Evolutionary conservation across 495 filamentous ascomycete species (phyloP), one percentile per base, ranked within the genome.

Genomic region (Penicillium pulvis): DNA sequence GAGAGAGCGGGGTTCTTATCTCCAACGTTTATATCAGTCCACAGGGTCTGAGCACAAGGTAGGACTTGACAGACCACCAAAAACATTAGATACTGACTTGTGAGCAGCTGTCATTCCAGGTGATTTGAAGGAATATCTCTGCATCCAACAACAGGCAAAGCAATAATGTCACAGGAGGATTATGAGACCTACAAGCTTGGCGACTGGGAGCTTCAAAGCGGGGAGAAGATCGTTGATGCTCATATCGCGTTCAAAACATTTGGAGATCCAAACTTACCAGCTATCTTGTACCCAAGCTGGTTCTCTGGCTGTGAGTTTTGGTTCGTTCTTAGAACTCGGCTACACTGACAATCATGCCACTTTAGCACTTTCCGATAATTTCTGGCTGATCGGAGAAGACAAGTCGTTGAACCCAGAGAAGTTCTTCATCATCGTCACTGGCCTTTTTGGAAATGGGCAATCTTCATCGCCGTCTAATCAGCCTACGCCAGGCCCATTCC

Each of bases 361-460:
- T 31, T 26, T 55, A 17, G 80, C 63, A 1, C 83, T 89, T 55
- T 78, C 77, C 5, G 83, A 88, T 64, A 89, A 89, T 61, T 68
- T 84, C 55, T 89, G 86, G 86, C 72, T 90, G 6, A 80, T 87
- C 24, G 85, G 86, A 48, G 77, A 84, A 53, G 78, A 85, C 51
- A 85, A 83, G 57, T 75, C 82, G 1, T 76, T 90, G 39, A 80
- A 81, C 57, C 85, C 87, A 0, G 71, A 76, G 17, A 79, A 84
- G 56, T 89, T 86, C 70, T 90, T 84, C 68, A 89, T 90, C 57
- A 82, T 91, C 58, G 75, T 91, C 54, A 75, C 86, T 9, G 88
- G 87, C 1, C 75, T 90, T 5, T 89, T 91, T 56, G 88, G 88
- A 6, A 90, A 90, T 61, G 85, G 87, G 31, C 82, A 91, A 70